Evolutionary conservation across 192 early-diverging fungal species (phyloP).

Genomic region (Entophlyctis luteolus): DNA sequence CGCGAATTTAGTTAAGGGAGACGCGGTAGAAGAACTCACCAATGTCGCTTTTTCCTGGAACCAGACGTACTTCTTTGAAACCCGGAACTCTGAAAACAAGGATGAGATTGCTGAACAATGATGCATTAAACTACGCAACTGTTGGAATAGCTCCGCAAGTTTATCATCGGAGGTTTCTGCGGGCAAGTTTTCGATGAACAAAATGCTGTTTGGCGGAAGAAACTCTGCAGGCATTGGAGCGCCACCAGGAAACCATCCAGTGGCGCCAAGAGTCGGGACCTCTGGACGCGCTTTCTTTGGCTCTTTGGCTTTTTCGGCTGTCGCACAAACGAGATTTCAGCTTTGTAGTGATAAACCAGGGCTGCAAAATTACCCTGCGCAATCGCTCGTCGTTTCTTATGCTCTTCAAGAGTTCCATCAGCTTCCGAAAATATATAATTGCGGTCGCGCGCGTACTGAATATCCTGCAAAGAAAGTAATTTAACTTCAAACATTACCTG

Average conservation of each 20-base stretch:
- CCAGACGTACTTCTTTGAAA: slow-evolving; percentile 93
- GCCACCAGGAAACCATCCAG: slow-evolving; percentile 32
- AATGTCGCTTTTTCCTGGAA: slow-evolving; percentile 85
- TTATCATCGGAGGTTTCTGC: slow-evolving; percentile 61
- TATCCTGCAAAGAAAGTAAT: slow-evolving; percentile 33
- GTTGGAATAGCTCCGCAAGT: slow-evolving; percentile 68
- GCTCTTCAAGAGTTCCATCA: slow-evolving; percentile 65
- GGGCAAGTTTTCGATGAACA: slow-evolving; percentile 89
- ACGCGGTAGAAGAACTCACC: slow-evolving; percentile 28
- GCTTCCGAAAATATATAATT: slow-evolving; percentile 58
- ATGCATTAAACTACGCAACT: slow-evolving; percentile 40
- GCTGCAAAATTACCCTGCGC: too few species aligned
- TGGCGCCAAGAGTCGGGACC: slow-evolving; percentile 18
- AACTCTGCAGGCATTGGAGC: slow-evolving; percentile 62
- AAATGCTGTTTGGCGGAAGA: slow-evolving; percentile 85
- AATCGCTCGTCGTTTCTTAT: slow-evolving; percentile 54
- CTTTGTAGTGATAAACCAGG: too few species aligned
- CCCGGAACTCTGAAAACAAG: slow-evolving; percentile 58
- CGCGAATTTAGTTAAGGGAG: neutral
- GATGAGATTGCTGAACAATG: neutral
- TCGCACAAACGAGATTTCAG: neutral
- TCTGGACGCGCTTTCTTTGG: slow-evolving; percentile 23
- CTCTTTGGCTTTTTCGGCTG: slow-evolving; percentile 12
- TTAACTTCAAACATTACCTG: neutral
- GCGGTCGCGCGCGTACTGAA: slow-evolving; percentile 47